Conservation (phyloP, 1,284 basidiomycete species). For the Ustilago bromivora region DNA sequence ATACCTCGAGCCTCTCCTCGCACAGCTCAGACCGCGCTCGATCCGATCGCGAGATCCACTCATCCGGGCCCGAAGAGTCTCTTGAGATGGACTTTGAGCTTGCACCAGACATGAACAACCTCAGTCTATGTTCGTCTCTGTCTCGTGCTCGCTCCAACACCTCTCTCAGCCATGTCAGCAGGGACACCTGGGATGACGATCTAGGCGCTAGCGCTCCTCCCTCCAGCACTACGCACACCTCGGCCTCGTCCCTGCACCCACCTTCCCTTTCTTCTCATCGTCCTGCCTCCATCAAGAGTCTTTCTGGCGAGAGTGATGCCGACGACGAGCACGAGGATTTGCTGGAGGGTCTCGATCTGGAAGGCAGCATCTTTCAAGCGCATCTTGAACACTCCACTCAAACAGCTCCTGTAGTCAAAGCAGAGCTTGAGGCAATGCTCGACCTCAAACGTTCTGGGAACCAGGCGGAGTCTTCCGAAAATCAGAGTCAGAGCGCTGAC, state of each 20-base stretch:
- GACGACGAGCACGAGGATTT: constrained; percentile 60
- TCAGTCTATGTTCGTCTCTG: constrained; percentile 51
- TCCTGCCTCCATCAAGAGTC: constrained; percentile 22
- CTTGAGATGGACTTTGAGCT: constrained; percentile 57
- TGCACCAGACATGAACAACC: constrained; percentile 39
- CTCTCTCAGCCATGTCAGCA: constrained; percentile 38
- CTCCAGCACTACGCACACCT: constrained; percentile 19
- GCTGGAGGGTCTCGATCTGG: constrained; percentile 52
- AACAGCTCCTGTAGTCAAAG: constrained; percentile 20
- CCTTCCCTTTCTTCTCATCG: constrained; percentile 17
- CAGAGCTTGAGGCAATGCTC: constrained; percentile 54
- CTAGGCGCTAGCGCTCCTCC: constrained; percentile 8
- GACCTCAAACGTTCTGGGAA: constrained; percentile 40
- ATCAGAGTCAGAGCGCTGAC: constrained; percentile 19
- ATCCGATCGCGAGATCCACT: constrained; percentile 37
- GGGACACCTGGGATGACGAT: constrained; percentile 47
- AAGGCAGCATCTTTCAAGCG: constrained; percentile 50
- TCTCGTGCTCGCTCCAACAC: constrained; percentile 41
- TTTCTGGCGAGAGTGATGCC: constrained; percentile 50
- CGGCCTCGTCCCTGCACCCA: constrained; percentile 29
- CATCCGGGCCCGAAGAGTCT: constrained; percentile 26
- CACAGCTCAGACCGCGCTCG: constrained; percentile 23
- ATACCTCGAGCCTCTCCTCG: constrained; percentile 23
- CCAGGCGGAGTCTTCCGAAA: neutral
- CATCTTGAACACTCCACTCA: neutral